Base-by-base conservation (phyloP, 768 basidiomycete species). In the Auricularia heimuer region DNA sequence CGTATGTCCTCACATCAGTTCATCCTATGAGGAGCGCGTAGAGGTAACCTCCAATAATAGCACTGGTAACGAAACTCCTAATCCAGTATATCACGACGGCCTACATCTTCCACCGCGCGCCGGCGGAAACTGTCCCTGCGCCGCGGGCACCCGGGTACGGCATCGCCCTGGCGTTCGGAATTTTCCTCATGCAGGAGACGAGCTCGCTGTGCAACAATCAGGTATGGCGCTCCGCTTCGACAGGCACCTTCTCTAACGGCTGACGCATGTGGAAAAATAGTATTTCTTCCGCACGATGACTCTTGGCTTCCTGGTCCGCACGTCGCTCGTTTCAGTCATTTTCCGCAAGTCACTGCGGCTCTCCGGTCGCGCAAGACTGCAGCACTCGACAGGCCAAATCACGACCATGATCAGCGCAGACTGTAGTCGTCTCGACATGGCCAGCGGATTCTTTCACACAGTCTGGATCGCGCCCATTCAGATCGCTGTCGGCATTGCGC, bases 401-500 rank as follows among this genome's bases (percentile, higher is more conserved):
- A 88, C 83, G 7, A 90, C 87, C 0, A 82, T 89, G 77, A 86
- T 89, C 6, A 84, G 85, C 1, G 80, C 84, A 8, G 88, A 90
- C 69, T 75, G 85, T 0, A 79, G 80, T 4, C 80, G 83, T 58
- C 71, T 88, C 29, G 86, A 87, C 66, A 68, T 75, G 16, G 78
- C 82, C 69, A 73, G 76, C n/a, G 77, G 71, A 6, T 80, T 69
- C 62, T 68, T 72, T 14, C 75, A 77, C 56, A 34, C 69, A 72
- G 62, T 85, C 0, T 84, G 83, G 83, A 78, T 84, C n/a, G 75
- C 83, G 12, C 86, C 87, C 0, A 82, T 87, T 42, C 84, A 84
- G 79, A 79, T 88, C 56, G 71, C 80, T 6, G 80, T 88, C 60
- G 85, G 84, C 1, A 75, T 87, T 16, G 86, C 81, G 1, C 79